Conservation (phyloP, 176 grass and related monocot species). For the Luzula sylvatica region DNA sequence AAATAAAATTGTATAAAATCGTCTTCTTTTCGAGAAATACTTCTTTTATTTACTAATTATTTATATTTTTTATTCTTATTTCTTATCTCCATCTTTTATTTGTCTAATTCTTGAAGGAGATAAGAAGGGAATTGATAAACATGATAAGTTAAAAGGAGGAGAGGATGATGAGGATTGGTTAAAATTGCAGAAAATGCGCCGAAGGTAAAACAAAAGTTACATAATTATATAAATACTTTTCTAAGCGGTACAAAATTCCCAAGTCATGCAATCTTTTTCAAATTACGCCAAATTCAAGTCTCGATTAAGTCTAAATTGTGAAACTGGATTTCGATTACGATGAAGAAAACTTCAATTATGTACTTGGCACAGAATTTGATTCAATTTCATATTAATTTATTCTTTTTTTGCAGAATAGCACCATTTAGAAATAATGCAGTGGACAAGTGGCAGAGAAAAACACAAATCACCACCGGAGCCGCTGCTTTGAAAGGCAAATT, state of each 20-base stretch:
- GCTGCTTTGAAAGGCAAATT: conserved; percentile 89
- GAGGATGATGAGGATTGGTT: conserved; percentile 60
- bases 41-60: neutral
- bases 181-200: conserved; percentile 44
- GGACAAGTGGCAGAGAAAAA: conserved; percentile 97
- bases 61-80: conserved; percentile 14
- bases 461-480: conserved; percentile 69
- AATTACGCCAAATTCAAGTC: neutral
- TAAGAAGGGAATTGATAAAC: conserved; percentile 6
- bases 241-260: no score
- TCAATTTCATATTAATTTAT: no score
- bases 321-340: conserved; percentile 1
- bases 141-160: conserved; percentile 20
- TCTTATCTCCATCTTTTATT: neutral
- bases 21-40: neutral
- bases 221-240: no score
- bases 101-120: conserved; percentile 26
- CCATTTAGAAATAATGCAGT: conserved; percentile 57
- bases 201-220: conserved; percentile 34
- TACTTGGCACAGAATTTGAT: no score
- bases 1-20: neutral
- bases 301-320: neutral
- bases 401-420: conserved; percentile 59
- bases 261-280: neutral
- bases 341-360: no score